phyloP scores from a whole-genome alignment of 768 basidiomycete genomes.

The Mycena maculata region DNA sequence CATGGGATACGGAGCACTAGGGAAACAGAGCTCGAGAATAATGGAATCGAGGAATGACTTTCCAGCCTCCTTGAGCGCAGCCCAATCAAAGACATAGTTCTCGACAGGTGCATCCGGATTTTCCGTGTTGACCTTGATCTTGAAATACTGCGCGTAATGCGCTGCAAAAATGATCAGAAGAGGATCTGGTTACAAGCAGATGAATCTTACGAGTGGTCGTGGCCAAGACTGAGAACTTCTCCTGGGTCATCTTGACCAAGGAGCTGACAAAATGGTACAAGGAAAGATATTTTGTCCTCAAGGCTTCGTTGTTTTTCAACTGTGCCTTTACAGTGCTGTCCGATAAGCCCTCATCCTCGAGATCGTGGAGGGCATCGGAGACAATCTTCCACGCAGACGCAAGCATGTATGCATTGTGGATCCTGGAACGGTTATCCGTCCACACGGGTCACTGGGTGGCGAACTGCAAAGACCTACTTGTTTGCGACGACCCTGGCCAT shows the following conservation, averaged over 20 bases:
- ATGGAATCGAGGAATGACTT: constrained; percentile 87
- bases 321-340: constrained; percentile 64
- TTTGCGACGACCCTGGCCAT: constrained; percentile 70
- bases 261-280: constrained; percentile 72
- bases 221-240: constrained; percentile 74
- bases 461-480: constrained; percentile 53
- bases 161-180: constrained; percentile 52
- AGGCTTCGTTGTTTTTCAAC: constrained; percentile 60
- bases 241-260: constrained; percentile 71
- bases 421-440: constrained; percentile 52
- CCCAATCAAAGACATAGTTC: constrained; percentile 74
- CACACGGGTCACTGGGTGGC: not conserved
- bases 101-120: constrained; percentile 55
- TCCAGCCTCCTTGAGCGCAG: constrained; percentile 68
- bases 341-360: constrained; percentile 65
- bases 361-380: constrained; percentile 63
- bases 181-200: constrained; percentile 10
- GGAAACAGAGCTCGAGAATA: constrained; percentile 85
- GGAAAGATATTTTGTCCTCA: constrained; percentile 71
- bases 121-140: constrained; percentile 47
- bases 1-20: constrained; percentile 73
- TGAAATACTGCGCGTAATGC: constrained; percentile 81
- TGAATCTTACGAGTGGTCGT: constrained; percentile 71
- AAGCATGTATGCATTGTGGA: constrained; percentile 86
- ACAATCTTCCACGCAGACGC: constrained; percentile 87